A percentile compares a stretch with the other conserved stretches of the same genome.
These are phyloP conservation scores for Lodderomyces margitis DNA, from an alignment of 1,139 yeast species.

Conservation along the genomic window DNA sequence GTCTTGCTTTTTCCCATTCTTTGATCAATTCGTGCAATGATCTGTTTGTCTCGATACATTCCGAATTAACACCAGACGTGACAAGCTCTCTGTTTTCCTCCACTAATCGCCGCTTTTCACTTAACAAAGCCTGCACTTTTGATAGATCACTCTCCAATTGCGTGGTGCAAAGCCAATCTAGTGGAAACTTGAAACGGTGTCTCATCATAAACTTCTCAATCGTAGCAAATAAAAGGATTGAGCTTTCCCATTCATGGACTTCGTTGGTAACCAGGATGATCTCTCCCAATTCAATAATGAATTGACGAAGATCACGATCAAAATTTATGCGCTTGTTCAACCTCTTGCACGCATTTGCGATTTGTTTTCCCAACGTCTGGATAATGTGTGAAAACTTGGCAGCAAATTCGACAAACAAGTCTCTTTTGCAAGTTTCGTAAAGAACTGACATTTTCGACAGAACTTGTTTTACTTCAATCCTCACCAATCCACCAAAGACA, in stretches of 20 bases:
- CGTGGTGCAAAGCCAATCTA: conserved; percentile 60
- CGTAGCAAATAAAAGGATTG: conserved; percentile 23
- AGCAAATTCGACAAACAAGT: conserved; percentile 45
- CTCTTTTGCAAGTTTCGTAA: conserved; percentile 59
- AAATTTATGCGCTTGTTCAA: conserved; percentile 22
- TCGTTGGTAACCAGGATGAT: conserved; percentile 16
- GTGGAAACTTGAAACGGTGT: conserved; percentile 48
- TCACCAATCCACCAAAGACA: conserved; percentile 40
- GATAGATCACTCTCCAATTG: conserved; percentile 56
- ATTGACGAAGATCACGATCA: conserved; percentile 16
- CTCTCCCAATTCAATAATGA: conserved; percentile 19
- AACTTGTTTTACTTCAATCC: conserved; percentile 49
- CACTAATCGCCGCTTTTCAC: conserved; percentile 24
- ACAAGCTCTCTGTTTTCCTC: conserved; percentile 42
- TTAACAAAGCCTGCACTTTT: conserved; percentile 44
- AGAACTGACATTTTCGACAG: conserved; percentile 54
- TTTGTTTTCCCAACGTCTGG: conserved; percentile 14
- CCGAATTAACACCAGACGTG: conserved; percentile 40
- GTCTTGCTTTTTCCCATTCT: conserved; percentile 37
- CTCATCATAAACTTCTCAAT: conserved; percentile 49
- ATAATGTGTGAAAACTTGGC: conserved; percentile 24
- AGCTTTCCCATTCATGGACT: conserved; percentile 28
- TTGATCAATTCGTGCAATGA: conserved; percentile 22
- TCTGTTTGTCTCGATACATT: conserved; percentile 38
- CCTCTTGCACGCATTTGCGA: conserved; percentile 12